Base-by-base conservation (phyloP, 1,284 basidiomycete genomes). In the Ustilago tritici region DNA sequence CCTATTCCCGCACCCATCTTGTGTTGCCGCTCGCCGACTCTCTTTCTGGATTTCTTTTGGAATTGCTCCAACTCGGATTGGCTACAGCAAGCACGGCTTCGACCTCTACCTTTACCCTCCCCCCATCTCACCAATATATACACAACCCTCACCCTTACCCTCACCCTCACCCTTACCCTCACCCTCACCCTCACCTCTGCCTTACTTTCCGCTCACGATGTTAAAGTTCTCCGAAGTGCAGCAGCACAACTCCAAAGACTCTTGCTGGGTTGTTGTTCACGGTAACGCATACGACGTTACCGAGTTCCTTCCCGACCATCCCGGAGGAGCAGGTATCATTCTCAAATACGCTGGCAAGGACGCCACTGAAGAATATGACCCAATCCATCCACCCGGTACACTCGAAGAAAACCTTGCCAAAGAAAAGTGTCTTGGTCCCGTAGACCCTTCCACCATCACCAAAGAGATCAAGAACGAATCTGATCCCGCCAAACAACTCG, bases 191-290 rank as follows among this genome's bases (percentile, higher is more conserved):
- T 15, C 49, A 32, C 35, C n/a, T 28, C 3, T 28, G 23, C 56
- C 15, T 17, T 34, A 31, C 19, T 15, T 12, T 23, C 2, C 56
- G 10, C 55, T 34, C 59, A 59, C 23, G 0, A 77, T 77, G 75
- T 60, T 77, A 49, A 77, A 72, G 54, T 77, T 77, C 78, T 84
- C 88, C 10, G 89, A 91, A 69, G 91, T 94, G 19, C 90, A 91
- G 9, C 87, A 89, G 82, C 93, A 94, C 84, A 92, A 91, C 84
- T 89, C 80, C 50, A 87, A 90, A 38, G 89, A 93, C 78, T 93
- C 91, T 73, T 94, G 93, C 86, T 95, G 94, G 95, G 92, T 96
- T 71, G 91, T 95, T 79, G 80, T 95, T 2, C 93, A 94, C 86
- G 93, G 90, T 61, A 89, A 91, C 38, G 91, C 90, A 12, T 92